These are phyloP conservation scores for Sextonia rubra DNA, from an alignment of 164 flowering plant genomes.

Conservation along the genomic window DNA sequence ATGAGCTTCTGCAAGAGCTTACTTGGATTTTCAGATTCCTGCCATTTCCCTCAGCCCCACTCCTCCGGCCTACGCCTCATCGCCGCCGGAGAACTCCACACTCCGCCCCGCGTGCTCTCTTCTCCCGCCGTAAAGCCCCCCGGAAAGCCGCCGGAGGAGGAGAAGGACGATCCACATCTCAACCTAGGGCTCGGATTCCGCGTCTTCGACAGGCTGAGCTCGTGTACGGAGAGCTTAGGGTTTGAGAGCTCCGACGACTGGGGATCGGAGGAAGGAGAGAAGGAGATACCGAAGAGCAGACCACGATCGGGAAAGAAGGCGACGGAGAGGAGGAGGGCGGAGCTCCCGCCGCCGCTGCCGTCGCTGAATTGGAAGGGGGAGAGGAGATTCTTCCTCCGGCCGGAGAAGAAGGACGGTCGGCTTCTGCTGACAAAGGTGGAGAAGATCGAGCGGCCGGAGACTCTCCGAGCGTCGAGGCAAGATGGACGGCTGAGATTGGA, in stretches of 20 bases:
- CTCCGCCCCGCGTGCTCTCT: background rate
- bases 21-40: background rate
- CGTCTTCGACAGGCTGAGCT: conserved; percentile 26
- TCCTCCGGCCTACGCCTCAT: background rate
- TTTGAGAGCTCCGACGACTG: conserved; percentile 52
- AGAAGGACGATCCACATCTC: background rate
- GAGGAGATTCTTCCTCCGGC: conserved; percentile 34
- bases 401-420: conserved; percentile 50
- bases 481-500: conserved; percentile 56
- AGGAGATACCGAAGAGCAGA: background rate
- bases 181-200: no score
- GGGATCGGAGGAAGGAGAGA: background rate
- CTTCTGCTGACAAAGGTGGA: conserved; percentile 38
- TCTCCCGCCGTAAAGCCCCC: background rate
- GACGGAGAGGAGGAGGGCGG: conserved; percentile 17
- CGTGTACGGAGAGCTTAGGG: conserved; percentile 66
- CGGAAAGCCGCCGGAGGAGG: background rate
- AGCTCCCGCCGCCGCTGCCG: conserved; percentile 54
- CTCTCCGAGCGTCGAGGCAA: conserved; percentile 34
- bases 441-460: conserved; percentile 37
- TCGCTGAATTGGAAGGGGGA: conserved; percentile 37
- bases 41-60: background rate
- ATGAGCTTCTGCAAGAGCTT: conserved; percentile 1
- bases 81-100: background rate
- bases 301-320: conserved; percentile 6